A percentile compares a stretch with the other conserved stretches of the same genome.
Evolutionary conservation across 2,329 filamentous ascomycete genomes (phyloP).

Genomic region (Ilyonectria destructans): DNA sequence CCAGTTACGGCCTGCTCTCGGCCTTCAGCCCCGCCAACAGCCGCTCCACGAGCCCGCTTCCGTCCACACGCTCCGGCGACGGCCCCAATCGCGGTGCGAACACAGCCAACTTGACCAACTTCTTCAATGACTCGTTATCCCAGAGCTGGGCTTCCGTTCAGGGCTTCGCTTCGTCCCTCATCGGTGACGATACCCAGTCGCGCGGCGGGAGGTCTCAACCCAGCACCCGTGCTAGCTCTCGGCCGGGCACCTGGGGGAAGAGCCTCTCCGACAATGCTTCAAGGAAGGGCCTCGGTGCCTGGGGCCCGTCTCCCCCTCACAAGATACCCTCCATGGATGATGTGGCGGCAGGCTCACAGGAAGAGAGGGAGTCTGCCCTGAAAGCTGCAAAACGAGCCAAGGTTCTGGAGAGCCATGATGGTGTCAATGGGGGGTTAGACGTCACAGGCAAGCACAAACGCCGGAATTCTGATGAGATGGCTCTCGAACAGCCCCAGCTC

Average conservation of each 20-base stretch:
- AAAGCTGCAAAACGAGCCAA: conserved; percentile 72
- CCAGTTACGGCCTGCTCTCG: conserved; percentile 53
- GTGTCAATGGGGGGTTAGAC: conserved; percentile 73
- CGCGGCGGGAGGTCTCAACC: conserved; percentile 43
- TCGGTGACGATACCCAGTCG: conserved; percentile 46
- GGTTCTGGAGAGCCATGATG: conserved; percentile 74
- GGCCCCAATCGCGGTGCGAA: conserved; percentile 52
- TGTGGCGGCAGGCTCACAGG: conserved; percentile 70
- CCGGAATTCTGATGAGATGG: conserved; percentile 78
- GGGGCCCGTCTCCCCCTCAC: conserved; percentile 68
- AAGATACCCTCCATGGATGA: conserved; percentile 59
- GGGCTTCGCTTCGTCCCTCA: conserved; percentile 65
- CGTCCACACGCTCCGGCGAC: conserved; percentile 57
- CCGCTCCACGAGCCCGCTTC: conserved; percentile 66
- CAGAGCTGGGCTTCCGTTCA: conserved; percentile 72
- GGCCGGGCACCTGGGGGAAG: conserved; percentile 41
- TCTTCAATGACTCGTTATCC: conserved; percentile 68
- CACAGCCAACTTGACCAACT: conserved; percentile 57
- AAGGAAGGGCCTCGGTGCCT: conserved; percentile 51
- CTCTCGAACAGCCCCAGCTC: conserved; percentile 69
- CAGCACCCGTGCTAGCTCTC: conserved; percentile 42
- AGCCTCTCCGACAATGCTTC: conserved; percentile 37
- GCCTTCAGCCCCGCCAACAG: conserved; percentile 58
- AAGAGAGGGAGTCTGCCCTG: conserved; percentile 69
- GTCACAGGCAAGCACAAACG: conserved; percentile 73